Evolutionary conservation across 345 rosid genomes (phyloP), one percentile per base, ranked within the genome.

Genomic region (Acer yangbiense): DNA sequence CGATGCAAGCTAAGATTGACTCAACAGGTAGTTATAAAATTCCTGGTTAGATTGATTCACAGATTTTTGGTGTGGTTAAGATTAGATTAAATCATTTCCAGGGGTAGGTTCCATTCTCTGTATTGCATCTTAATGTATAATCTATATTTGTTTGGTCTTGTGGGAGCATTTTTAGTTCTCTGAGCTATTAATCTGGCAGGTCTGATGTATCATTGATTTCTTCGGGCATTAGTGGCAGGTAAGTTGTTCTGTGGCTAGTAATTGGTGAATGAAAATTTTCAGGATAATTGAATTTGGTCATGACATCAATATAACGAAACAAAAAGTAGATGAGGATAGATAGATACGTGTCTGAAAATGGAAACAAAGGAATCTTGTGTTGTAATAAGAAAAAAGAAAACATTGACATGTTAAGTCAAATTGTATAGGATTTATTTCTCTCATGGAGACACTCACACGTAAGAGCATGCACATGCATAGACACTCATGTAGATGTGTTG

Each of bases 111-210:
- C 68, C 68, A 13, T 50, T 81, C 64, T 83, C 55, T 77, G 21
- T 60, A 23, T 79, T 55, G 55, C 65, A 50, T 77, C 75, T 61
- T 75, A 48, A 21, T 63, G 44, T 69, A n/a, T 20, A 62, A 35
- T 61, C 71, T 55, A 55, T 73, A 39, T 70, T 61, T 61, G 18
- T 70, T 61, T 61, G 18, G 58, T 65, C 29, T 61, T 68, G 74
- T 60, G 27, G 67, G 46, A 74, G 64, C 66, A 48, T 58, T 61
- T 80, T 72, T 57, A 79, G 78, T 65, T 69, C 46, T 50, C 66
- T 81, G 50, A 55, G 55, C 61, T 69, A 77, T 80, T 35, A 73
- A 77, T 66, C 71, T 77, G 72, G 80, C 85, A 81, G 85, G 82
- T 83, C 71, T 75, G 69, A 68, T 74, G 64, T 35, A 65, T 79